Evolutionary conservation across 164 flowering plant genomes (phyloP), one percentile per base, ranked within the genome.

Genomic region (Aristolochia californica): DNA sequence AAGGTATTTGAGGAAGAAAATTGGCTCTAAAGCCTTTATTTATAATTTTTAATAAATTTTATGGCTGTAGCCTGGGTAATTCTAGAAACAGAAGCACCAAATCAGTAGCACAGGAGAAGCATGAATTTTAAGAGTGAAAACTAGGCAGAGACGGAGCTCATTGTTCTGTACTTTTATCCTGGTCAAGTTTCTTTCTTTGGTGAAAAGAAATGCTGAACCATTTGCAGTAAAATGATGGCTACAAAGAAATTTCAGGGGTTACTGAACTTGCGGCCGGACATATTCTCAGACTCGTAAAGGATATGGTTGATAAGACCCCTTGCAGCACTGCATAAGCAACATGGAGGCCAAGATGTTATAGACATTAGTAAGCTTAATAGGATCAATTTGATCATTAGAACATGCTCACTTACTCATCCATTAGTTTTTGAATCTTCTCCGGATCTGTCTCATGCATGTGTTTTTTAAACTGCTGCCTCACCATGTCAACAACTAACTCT

Each of bases 271-370:
- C 87, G 84, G 45, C 99, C 99, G 48, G 88, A 64, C 68, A 84
- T n/a, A 71, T 59, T 79, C 79, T 93, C 96, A 16, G 96, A 68
- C 67, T 93, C 99, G 24, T 65, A 68, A 21, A 89, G 70, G 34
- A 93, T 87, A 72, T 93, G 99, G 68, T 89, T 89, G 67, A 93
- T 84, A 61, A 89, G 91, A 58, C 99, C 96, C 77, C 99, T 83
- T n/a, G 99, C 99, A 15, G 97, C 97, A 75, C 97, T 93, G 87
- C 69, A 80, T 53, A 64, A 20, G 57, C 13, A 66, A 60, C 38
- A 43, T 58, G 28, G 45, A 57, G 57, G 57, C 23, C 25, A 55
- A 56, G 43, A 48, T 60, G 25, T 1, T 3, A 23, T 43, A 26
- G 51, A 43, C 13, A 21, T n/a, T 16, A n/a, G 9, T 18, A 22